Evolutionary conservation across 2,329 filamentous ascomycete genomes (phyloP), one percentile per base, ranked within the genome.

Genomic region (Chaetomium olivaceum): DNA sequence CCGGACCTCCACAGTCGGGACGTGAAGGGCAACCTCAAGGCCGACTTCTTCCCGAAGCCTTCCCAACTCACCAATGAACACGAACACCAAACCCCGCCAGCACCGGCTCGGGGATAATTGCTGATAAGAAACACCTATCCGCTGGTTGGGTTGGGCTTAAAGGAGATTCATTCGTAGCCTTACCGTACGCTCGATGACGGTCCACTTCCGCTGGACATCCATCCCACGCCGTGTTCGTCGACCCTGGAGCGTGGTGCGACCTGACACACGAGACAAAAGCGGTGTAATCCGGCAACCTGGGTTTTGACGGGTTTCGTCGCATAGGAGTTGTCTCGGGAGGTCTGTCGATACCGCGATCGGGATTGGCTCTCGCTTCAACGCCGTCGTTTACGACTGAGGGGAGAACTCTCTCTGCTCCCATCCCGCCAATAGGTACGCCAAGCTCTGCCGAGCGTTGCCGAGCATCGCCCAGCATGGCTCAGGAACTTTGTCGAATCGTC

Each of bases 151-250:
- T 11, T 33, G 21, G 21, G 31, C 19, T 11, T 33, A 16, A 21
- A 6, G 21, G 55, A 33, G 55, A 36, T 60, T 58, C 39, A 36
- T 43, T 29, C 58, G 61, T 48, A 63, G 57, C 61, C 57, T 27
- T 63, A 48, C n/a, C 52, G 19, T 5, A 27, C 16, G 11, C 58
- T 21, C 8, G 33, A 48, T 16, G 2, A 19, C 21, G 48, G 14
- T 21, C 21, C 29, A 48, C 14, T 31, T 36, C 3, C 3, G 21
- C 36, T 19, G 23, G 29, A 43, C 39, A 57, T 58, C 29, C 39
- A 57, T 58, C 29, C 43, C 61, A 54, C 61, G 55, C 46, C 19
- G 61, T 59, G 31, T 46, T 23, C 27, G 6, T 29, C 6, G 27
- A 3, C 27, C 27, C n/a, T 29, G 3, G 12, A 21, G 27, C 36